Evolutionary conservation across 2,329 filamentous ascomycete genomes (phyloP).

Genomic region (Bipolaris oryzae): DNA sequence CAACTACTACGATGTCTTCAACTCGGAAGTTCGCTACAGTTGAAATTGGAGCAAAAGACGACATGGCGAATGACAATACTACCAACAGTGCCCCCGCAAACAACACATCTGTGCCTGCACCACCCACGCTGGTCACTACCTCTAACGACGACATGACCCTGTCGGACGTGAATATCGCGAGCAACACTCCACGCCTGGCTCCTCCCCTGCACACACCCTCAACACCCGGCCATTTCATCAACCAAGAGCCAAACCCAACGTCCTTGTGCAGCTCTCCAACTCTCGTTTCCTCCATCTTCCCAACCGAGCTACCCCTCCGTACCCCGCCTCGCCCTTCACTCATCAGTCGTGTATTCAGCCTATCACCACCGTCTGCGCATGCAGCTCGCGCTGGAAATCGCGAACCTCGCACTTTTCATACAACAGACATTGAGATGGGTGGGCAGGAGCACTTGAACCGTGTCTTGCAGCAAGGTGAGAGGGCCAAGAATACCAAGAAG

Average conservation of each 20-base stretch:
- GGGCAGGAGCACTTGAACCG: neutral
- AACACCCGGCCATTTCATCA: neutral
- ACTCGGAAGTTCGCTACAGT: neutral
- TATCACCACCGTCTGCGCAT: neutral
- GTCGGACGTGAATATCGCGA: neutral
- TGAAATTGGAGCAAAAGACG: neutral
- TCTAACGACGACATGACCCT: neutral
- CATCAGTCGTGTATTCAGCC: neutral
- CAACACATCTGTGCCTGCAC: neutral
- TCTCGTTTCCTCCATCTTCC: neutral
- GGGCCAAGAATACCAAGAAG: neutral
- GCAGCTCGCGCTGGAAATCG: neutral
- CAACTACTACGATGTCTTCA: neutral
- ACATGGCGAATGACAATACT: neutral
- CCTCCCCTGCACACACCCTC: neutral
- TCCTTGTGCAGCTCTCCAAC: neutral
- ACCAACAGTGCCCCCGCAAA: neutral
- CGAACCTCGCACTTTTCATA: neutral
- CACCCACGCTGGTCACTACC: neutral
- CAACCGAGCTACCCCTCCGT: neutral
- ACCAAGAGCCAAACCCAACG: neutral
- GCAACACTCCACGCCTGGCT: neutral
- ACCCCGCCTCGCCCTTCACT: neutral
- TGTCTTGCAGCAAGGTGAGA: no score
- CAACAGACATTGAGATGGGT: slow-evolving; percentile 1